A percentile compares a stretch with the other conserved stretches of the same genome.
These are phyloP conservation scores for Xylaria venustula DNA, from an alignment of 495 filamentous ascomycete species.

Conservation along the genomic window DNA sequence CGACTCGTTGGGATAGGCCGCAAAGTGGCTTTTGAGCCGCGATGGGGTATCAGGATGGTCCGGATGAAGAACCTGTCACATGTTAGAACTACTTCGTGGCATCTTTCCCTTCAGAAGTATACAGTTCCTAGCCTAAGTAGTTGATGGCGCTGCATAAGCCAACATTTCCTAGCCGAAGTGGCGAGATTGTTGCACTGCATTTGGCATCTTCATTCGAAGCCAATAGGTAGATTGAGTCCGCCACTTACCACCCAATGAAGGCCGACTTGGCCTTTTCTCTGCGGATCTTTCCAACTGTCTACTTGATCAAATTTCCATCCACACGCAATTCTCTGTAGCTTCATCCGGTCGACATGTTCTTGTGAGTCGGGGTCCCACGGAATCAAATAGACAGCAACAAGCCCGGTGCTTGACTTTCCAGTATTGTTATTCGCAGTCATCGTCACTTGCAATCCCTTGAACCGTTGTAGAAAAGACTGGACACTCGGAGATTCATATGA, in stretches of 20 bases:
- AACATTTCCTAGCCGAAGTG: no score
- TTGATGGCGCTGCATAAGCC: no score
- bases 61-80: conserved; percentile 7
- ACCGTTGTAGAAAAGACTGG: neutral
- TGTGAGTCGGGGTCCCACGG: conserved; percentile 34
- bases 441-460: neutral
- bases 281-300: conserved; percentile 13
- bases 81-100: neutral
- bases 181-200: no score
- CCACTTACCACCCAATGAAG: conserved; percentile 22
- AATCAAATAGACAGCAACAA: conserved; percentile 17
- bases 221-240: neutral
- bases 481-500: conserved; percentile 12
- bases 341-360: conserved; percentile 29
- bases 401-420: neutral
- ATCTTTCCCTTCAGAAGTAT: neutral
- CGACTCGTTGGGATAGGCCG: conserved; percentile 14
- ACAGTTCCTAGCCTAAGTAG: no score
- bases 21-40: conserved; percentile 4
- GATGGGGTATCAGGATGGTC: neutral
- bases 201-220: neutral
- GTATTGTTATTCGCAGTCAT: neutral
- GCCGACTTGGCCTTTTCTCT: conserved; percentile 11
- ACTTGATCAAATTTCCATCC: conserved; percentile 29
- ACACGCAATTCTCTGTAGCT: conserved; percentile 32